A percentile compares a stretch with the other conserved stretches of the same genome.
phyloP scores from a whole-genome alignment of 768 basidiomycete species.

The Xerocomellus chrysenteron region DNA sequence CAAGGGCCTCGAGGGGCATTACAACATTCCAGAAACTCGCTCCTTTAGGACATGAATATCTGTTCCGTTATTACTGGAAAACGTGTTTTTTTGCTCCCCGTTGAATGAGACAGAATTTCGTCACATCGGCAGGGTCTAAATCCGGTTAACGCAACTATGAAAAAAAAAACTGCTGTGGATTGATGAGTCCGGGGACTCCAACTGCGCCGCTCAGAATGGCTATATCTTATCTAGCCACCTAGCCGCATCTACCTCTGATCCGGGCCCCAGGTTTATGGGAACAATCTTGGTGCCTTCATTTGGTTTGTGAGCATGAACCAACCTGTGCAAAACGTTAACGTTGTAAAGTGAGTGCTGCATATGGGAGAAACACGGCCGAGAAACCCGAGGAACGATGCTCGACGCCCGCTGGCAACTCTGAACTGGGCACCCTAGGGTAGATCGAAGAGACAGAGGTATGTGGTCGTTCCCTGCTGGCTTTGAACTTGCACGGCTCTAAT shows the following conservation, averaged over 20 bases:
- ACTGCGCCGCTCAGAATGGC: neutral
- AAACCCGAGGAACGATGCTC: neutral
- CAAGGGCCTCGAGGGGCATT: neutral
- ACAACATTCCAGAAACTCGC: neutral
- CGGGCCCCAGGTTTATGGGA: neutral
- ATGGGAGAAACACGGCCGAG: neutral
- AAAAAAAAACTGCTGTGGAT: neutral
- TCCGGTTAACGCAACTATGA: neutral
- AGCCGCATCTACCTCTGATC: neutral
- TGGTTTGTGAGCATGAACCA: no score
- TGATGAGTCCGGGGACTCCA: neutral
- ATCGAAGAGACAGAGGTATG: neutral
- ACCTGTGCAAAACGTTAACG: no score
- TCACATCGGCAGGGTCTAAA: neutral
- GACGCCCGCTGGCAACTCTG: neutral
- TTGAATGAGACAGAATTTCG: neutral
- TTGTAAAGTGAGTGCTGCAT: neutral
- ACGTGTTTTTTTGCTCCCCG: conserved; percentile 11
- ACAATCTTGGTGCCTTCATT: neutral
- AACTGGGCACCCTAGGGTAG: no score
- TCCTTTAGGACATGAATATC: neutral
- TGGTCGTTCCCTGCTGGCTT: neutral
- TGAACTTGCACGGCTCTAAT: neutral
- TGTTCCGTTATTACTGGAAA: neutral
- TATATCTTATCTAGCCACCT: conserved; percentile 13